Base-by-base conservation (phyloP, 495 filamentous ascomycete species). In the Tetracladium marchalianum region DNA sequence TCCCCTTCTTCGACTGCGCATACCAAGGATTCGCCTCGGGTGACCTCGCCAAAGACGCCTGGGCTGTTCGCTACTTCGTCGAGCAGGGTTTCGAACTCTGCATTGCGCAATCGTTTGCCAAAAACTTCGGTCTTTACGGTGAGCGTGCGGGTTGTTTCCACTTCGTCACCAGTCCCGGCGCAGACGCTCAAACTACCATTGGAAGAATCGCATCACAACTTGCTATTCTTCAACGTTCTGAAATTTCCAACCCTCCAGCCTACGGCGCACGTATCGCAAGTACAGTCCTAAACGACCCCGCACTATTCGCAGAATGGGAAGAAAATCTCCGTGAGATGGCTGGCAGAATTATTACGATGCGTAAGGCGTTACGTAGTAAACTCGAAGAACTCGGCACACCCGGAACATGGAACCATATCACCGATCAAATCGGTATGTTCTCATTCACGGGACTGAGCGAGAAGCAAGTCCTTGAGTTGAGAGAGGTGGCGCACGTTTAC, bases 401-500 rank as follows among this genome's bases (percentile, higher is more conserved):
- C 0, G 93, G 92, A 4, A 80, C 75, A 10, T 98, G 92, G 92
- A 83, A 87, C 47, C 92, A 99, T 65, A 94, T 99, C 61, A 94
- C 89, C 8, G 83, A 92, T 51, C 92, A 99, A 75, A 99, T 99
- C 63, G 92, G 92, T 57, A 99, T 99, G 92, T 99, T 99, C 68
- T 90, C 84, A 60, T 99, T 93, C 63, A 99, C 92, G 1, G 92
- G 92, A 0, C 62, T 99, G 63, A 81, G 61, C 1, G 90, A 96
- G 72, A 59, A 72, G 41, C 92, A 99, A 65, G 92, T 95, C n/a
- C 56, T 77, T 64, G 77, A 80, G 63, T 60, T 99, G 50, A 72
- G 86, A 43, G 76, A 81, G 39, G 81, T 90, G 53, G 82, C 71
- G 56, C 93, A 97, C 60, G 74, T 99, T 33, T 99, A 99, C 64